phyloP scores from a whole-genome alignment of 306 rosid genomes.

The apple (Malus domestica) region ASM211411v1 NC_041802.1:19448501-19449000 shows the following conservation, averaged over 20 bases:
- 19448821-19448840: neutral
- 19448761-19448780: slow-evolving; percentile 3
- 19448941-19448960: too few relatives aligned
- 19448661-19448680: neutral
- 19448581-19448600: too few relatives aligned
- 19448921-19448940: too few relatives aligned
- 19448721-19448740: neutral
- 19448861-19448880: neutral
- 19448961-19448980: too few relatives aligned
- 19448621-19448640: neutral
- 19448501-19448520: too few relatives aligned
- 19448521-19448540: too few relatives aligned
- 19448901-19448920: too few relatives aligned
- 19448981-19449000: too few relatives aligned
- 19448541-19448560: too few relatives aligned
- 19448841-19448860: neutral
- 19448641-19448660: neutral
- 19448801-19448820: neutral
- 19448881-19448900: too few relatives aligned
- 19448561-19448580: too few relatives aligned
- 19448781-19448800: slow-evolving; percentile 9
- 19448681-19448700: neutral
- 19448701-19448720: neutral
- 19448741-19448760: neutral
- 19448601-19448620: neutral